Percentiles rank a stretch among this genome's conserved stretches.
Conservation (phyloP, 805 yeast genomes). For the Hanseniaspora hatyaiensis region DNA sequence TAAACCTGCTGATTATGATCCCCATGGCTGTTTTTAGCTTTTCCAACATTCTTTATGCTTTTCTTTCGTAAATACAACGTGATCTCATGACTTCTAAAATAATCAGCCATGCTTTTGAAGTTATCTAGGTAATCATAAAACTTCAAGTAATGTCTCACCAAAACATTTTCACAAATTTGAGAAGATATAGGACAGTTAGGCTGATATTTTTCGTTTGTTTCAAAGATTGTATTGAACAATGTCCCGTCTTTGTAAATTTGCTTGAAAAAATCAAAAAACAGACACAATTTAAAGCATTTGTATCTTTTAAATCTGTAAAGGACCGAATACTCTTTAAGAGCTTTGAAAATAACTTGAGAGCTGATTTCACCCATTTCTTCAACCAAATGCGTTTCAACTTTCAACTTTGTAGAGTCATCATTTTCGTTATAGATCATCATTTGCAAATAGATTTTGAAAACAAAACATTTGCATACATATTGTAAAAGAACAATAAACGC, state of each 20-base stretch:
- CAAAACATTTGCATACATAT: conserved; percentile 11
- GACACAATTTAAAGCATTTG: conserved; percentile 14
- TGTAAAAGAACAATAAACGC: conserved; percentile 2
- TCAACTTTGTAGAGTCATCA: neutral
- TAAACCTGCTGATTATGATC: no score
- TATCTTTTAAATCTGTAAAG: conserved; percentile 7
- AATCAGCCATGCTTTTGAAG: neutral
- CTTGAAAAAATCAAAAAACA: conserved; percentile 15
- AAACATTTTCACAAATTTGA: neutral
- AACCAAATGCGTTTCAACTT: conserved; percentile 6
- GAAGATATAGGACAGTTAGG: conserved; percentile 1
- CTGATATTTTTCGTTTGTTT: neutral
- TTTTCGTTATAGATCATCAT: conserved; percentile 1
- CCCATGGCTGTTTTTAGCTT: no score
- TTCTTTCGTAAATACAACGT: neutral
- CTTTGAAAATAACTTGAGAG: neutral
- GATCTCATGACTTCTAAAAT: neutral
- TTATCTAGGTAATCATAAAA: conserved; percentile 5
- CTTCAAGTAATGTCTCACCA: conserved; percentile 4
- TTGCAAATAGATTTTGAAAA: conserved; percentile 1
- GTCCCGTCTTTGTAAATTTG: conserved; percentile 1
- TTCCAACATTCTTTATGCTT: no score
- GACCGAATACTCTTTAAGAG: conserved; percentile 2
- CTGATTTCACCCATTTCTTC: conserved; percentile 7
- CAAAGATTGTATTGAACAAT: conserved; percentile 11